Evolutionary conservation across 2,329 filamentous ascomycete species (phyloP).

Genomic region (Cercospora janseana): DNA sequence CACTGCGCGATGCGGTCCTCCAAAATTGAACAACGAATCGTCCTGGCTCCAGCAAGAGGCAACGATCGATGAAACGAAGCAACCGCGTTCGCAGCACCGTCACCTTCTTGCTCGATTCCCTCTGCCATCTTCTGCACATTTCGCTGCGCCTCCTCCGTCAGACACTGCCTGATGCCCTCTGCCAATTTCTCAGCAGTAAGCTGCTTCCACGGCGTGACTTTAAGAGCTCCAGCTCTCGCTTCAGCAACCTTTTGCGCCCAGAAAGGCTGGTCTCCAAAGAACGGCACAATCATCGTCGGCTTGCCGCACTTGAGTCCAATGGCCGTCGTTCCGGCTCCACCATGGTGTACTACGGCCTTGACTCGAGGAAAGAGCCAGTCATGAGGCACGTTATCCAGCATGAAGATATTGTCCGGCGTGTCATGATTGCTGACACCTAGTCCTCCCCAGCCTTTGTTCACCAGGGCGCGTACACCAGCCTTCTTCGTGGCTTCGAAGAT

Average conservation of each 20-base stretch:
- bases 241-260: constrained; percentile 70
- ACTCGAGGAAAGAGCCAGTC: constrained; percentile 74
- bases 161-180: constrained; percentile 67
- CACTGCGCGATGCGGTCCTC: constrained; percentile 64
- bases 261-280: constrained; percentile 77
- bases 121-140: constrained; percentile 61
- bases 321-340: constrained; percentile 75
- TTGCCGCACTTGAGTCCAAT: constrained; percentile 69
- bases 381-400: constrained; percentile 72
- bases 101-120: constrained; percentile 63
- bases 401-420: constrained; percentile 63
- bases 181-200: constrained; percentile 63
- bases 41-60: constrained; percentile 45
- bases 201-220: constrained; percentile 66
- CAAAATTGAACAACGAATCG: constrained; percentile 65
- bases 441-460: constrained; percentile 75
- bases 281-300: constrained; percentile 74
- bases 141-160: constrained; percentile 59
- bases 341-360: constrained; percentile 67
- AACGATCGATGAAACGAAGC: constrained; percentile 63
- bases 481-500: constrained; percentile 67
- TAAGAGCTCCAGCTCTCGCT: constrained; percentile 61
- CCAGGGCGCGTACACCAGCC: constrained; percentile 67
- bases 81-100: constrained; percentile 69
- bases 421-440: constrained; percentile 60